A percentile compares a stretch with the other conserved stretches of the same genome.
phyloP scores from a whole-genome alignment of 805 yeast genomes.

The Nematodospora valgi region DNA sequence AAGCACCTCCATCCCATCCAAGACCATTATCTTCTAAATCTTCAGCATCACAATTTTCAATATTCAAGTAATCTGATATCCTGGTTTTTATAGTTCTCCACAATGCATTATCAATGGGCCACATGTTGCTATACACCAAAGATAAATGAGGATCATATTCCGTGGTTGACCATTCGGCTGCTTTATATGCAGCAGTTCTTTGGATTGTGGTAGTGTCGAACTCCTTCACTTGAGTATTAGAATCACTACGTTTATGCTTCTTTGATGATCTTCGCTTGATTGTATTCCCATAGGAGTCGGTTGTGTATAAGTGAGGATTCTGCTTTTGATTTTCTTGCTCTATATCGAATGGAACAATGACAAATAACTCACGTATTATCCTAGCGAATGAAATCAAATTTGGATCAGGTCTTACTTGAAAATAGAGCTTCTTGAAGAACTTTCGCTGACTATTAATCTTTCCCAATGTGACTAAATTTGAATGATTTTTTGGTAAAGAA shows the following conservation, averaged over 20 bases:
- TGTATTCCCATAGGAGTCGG: constrained; percentile 28
- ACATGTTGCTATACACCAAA: constrained; percentile 59
- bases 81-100: constrained; percentile 61
- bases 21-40: constrained; percentile 30
- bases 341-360: constrained; percentile 39
- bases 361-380: constrained; percentile 56
- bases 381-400: constrained; percentile 51
- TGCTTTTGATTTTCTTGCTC: constrained; percentile 32
- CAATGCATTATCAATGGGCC: constrained; percentile 66
- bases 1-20: constrained; percentile 68
- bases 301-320: constrained; percentile 38
- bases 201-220: constrained; percentile 18
- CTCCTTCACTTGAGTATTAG: constrained; percentile 12
- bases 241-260: constrained; percentile 9
- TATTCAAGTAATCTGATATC: constrained; percentile 60
- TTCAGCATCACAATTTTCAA: constrained; percentile 39
- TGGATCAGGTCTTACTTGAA: constrained; percentile 43
- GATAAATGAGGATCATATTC: constrained; percentile 75
- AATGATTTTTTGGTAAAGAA: constrained; percentile 40
- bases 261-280: constrained; percentile 25
- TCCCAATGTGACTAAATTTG: constrained; percentile 37
- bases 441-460: constrained; percentile 46
- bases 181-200: constrained; percentile 46
- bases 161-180: constrained; percentile 49
- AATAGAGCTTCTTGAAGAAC: constrained; percentile 52